Conservation (phyloP, 78 protist species). For the Fonticula alba region DNA sequence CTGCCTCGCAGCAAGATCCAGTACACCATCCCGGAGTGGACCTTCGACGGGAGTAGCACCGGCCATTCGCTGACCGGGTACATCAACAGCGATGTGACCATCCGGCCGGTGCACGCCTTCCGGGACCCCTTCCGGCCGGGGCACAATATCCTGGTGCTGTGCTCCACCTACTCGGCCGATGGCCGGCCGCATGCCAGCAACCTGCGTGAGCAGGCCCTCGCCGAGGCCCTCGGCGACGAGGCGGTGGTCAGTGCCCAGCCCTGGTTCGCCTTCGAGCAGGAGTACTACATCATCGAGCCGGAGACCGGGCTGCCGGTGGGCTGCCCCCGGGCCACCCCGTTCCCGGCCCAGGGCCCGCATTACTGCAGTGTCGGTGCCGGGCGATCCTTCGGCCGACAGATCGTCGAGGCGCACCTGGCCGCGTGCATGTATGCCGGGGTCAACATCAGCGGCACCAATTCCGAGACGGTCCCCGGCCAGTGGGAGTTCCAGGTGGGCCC, state of each 20-base stretch:
- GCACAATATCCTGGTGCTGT: conserved; percentile 25
- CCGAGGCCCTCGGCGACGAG: neutral
- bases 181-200: conserved; percentile 1
- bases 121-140: conserved; percentile 34
- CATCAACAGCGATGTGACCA: conserved; percentile 32
- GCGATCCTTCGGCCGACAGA: conserved; percentile 26
- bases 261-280: conserved; percentile 60
- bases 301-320: conserved; percentile 3
- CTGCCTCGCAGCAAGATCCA: no score
- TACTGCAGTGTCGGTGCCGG: conserved; percentile 43
- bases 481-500: conserved; percentile 62
- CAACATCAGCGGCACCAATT: conserved; percentile 39
- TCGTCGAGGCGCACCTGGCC: conserved; percentile 31
- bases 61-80: conserved; percentile 25
- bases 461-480: conserved; percentile 50
- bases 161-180: conserved; percentile 20
- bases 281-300: no score
- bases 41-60: conserved; percentile 17
- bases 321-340: conserved; percentile 28
- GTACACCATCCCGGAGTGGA: conserved; percentile 13
- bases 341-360: conserved; percentile 46
- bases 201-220: conserved; percentile 18
- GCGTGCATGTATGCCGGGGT: conserved; percentile 36
- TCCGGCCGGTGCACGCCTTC: conserved; percentile 29
- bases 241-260: conserved; percentile 25